These are phyloP conservation scores for Kwoniella sp. DNA, from an alignment of 768 basidiomycete species.

Conservation along the genomic window DNA sequence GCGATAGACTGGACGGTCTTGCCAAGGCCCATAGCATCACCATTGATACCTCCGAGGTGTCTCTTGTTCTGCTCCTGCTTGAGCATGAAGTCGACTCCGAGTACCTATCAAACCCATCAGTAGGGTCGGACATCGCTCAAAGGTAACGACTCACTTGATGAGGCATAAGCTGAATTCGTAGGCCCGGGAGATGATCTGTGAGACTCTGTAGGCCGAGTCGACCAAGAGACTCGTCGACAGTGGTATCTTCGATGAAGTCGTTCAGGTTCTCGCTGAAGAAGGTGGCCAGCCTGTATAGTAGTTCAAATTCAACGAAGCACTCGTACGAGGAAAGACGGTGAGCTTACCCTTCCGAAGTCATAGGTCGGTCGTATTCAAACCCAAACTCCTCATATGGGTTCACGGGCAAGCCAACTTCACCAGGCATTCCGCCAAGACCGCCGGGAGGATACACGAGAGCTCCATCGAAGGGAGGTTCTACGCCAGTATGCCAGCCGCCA, in stretches of 20 bases:
- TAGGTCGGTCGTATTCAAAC: slow-evolving; percentile 16
- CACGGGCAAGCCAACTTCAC: background rate
- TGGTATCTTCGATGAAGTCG: slow-evolving; percentile 59
- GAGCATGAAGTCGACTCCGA: slow-evolving; percentile 80
- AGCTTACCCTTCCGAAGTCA: slow-evolving; percentile 16
- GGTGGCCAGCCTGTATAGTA: slow-evolving; percentile 27
- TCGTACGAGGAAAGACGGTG: background rate
- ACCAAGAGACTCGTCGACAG: slow-evolving; percentile 64
- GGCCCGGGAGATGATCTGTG: slow-evolving; percentile 63
- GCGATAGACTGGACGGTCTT: slow-evolving; percentile 64
- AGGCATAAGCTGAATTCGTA: slow-evolving; percentile 68
- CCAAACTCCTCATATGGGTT: background rate
- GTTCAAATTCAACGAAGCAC: background rate
- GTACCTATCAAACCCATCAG: slow-evolving; percentile 55
- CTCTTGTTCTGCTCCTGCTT: slow-evolving; percentile 55
- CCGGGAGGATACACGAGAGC: background rate
- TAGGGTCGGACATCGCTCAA: background rate
- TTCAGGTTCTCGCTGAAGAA: slow-evolving; percentile 48
- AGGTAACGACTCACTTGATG: slow-evolving; percentile 56
- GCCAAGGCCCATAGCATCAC: slow-evolving; percentile 35
- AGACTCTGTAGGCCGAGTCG: slow-evolving; percentile 63
- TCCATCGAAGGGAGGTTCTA: background rate
- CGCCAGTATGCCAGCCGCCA: slow-evolving; percentile 10
- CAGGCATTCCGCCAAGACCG: background rate
- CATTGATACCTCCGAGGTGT: slow-evolving; percentile 45